Evolutionary conservation across 2,329 filamentous ascomycete genomes (phyloP), one percentile per base, ranked within the genome.

Genomic region (Onygena corvina): DNA sequence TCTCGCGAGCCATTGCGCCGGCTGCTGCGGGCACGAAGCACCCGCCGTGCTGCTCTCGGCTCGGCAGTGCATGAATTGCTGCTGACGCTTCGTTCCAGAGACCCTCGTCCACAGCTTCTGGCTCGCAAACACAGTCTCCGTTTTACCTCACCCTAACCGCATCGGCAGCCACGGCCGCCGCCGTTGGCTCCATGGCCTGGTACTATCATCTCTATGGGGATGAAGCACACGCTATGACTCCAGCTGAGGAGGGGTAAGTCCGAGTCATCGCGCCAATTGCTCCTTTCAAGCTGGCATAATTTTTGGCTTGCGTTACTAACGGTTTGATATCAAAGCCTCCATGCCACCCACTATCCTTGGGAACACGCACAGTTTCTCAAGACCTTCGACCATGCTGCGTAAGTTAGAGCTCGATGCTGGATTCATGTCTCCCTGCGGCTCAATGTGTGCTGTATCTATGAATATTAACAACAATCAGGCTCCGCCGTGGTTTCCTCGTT

Each of bases 401-500:
- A 83, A 83, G 87, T 75, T 11, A n/a, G n/a, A n/a, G n/a, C n/a
- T n/a, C n/a, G n/a, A n/a, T 49, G 38, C 50, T 21, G 29, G 27
- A 14, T 45, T 5, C 38, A 7, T n/a, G n/a, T 29, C n/a, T 53
- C 31, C 25, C 52, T 30, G 30, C 30, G n/a, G 14, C 9, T 11
- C 9, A 33, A 33, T 11, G 14, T 9, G 9, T 11, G 14, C 25
- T 6, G 21, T 42, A 3, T 27, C 20, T 42, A 11, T 42, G 8
- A 48, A 23, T 25, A n/a, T 14, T 51, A 61, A 54, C 49, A n/a
- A 50, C 29, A 25, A 52, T 5, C 59, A 94, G 89, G 63, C 88
- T 98, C 59, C 92, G 92, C 70, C 89, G 92, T 76, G 92, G 92
- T 73, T 98, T 96, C 81, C 89, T 94, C 75, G 92, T 98, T 67